Conservation (phyloP, 192 early-diverging fungal genomes). For the Rhizophagus sp. region DNA sequence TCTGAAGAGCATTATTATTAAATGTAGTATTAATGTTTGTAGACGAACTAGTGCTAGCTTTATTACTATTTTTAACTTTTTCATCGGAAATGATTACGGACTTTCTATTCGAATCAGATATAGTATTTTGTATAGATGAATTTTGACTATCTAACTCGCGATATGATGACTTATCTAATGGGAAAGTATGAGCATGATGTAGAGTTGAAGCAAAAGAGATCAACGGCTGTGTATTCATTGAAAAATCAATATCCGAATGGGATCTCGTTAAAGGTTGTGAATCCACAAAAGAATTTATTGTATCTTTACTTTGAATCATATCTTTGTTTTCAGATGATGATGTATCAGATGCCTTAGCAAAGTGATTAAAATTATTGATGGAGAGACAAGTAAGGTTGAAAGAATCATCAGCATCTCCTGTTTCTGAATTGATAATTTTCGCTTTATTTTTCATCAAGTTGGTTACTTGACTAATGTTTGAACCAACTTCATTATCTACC, state of each 20-base stretch:
- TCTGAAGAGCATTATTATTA: not conserved
- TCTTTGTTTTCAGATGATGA: not conserved
- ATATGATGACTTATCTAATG: not conserved
- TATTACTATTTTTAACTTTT: constrained; percentile 20
- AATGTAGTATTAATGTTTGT: not conserved
- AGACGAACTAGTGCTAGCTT: not conserved
- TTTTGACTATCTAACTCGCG: not conserved
- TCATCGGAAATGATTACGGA: constrained; percentile 3
- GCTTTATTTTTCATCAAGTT: not conserved
- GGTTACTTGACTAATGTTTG: too few relatives aligned
- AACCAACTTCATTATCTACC: not conserved
- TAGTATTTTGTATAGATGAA: not conserved
- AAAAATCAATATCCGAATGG: not conserved
- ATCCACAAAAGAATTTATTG: not conserved
- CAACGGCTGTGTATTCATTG: not conserved
- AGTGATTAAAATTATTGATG: not conserved
- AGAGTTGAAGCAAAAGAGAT: not conserved
- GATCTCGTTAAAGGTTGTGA: constrained; percentile 13
- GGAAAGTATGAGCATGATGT: not conserved
- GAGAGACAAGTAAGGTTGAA: too few relatives aligned
- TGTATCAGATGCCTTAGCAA: not conserved
- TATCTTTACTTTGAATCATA: not conserved
- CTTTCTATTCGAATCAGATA: not conserved
- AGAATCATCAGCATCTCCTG: not conserved
- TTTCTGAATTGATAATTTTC: not conserved